Percentiles rank a stretch among this genome's conserved stretches.
Evolutionary conservation across 2,329 filamentous ascomycete genomes (phyloP).

Genomic region (Aspergillus phoenicis): DNA sequence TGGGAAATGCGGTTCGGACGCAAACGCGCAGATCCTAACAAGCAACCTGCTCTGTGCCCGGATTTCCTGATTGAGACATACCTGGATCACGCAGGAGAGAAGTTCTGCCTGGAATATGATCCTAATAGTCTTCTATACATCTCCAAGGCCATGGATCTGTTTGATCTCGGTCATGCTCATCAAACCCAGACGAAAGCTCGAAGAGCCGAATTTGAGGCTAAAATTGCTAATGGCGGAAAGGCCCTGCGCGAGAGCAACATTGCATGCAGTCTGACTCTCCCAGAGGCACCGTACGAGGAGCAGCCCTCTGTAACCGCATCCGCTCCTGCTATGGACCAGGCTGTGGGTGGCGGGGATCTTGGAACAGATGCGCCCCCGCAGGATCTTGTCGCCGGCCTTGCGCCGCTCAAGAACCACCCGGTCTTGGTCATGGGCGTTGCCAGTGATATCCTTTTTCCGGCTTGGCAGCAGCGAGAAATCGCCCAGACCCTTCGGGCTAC

Average conservation of each 20-base stretch:
- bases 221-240: conserved; percentile 55
- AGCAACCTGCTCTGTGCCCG: conserved; percentile 89
- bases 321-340: conserved; percentile 35
- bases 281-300: conserved; percentile 82
- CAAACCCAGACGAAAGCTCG: conserved; percentile 66
- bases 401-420: conserved; percentile 71
- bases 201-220: conserved; percentile 62
- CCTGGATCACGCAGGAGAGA: conserved; percentile 95
- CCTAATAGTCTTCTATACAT: conserved; percentile 94
- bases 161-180: conserved; percentile 78
- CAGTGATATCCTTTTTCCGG: conserved; percentile 94
- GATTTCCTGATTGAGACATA: conserved; percentile 99
- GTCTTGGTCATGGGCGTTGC: conserved; percentile 90
- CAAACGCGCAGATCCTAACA: conserved; percentile 78
- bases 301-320: conserved; percentile 61
- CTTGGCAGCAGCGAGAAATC: conserved; percentile 96
- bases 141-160: conserved; percentile 98
- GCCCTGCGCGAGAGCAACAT: conserved; percentile 44
- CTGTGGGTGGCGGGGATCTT: conserved; percentile 21
- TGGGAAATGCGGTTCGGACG: conserved; percentile 96
- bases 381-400: conserved; percentile 77
- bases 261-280: conserved; percentile 78
- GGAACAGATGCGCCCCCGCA: conserved; percentile 61
- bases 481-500: conserved; percentile 75
- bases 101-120: conserved; percentile 96